phyloP scores from a whole-genome alignment of 2,329 filamentous ascomycete species.

The Cordyceps tenuipes region DNA sequence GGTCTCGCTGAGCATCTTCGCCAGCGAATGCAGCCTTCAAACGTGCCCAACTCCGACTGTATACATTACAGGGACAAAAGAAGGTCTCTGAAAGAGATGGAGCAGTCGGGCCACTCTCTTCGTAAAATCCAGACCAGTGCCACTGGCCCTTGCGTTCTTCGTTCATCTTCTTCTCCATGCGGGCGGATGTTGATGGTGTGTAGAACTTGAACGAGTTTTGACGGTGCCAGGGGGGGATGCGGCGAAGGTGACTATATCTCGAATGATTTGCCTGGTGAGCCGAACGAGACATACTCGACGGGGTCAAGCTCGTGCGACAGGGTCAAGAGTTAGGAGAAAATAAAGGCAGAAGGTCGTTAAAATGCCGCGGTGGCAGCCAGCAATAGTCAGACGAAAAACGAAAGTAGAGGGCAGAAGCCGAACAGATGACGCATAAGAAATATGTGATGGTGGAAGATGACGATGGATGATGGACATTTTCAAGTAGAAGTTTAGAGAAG shows the following conservation, averaged over 20 bases:
- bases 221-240: constrained; percentile 15
- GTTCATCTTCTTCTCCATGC: constrained; percentile 11
- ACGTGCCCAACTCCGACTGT: constrained; percentile 20
- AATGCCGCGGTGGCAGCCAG: neutral
- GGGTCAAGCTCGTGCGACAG: neutral
- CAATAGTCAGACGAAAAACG: neutral
- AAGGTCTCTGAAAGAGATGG: constrained; percentile 12
- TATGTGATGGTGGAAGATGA: neutral
- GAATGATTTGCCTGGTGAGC: constrained; percentile 16
- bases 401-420: neutral
- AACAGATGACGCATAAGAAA: neutral
- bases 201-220: constrained; percentile 9
- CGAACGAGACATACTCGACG: constrained; percentile 4
- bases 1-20: constrained; percentile 14
- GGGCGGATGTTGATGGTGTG: constrained; percentile 10
- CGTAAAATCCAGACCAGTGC: neutral
- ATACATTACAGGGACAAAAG: constrained; percentile 21
- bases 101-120: neutral
- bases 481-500: neutral
- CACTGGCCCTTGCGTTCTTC: constrained; percentile 4
- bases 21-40: constrained; percentile 17
- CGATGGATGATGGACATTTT: neutral
- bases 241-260: constrained; percentile 13
- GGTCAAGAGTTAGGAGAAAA: neutral
- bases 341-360: neutral